These are phyloP conservation scores for Sugiyamaella valdiviana DNA, from an alignment of 805 yeast species.

Conservation along the genomic window DNA sequence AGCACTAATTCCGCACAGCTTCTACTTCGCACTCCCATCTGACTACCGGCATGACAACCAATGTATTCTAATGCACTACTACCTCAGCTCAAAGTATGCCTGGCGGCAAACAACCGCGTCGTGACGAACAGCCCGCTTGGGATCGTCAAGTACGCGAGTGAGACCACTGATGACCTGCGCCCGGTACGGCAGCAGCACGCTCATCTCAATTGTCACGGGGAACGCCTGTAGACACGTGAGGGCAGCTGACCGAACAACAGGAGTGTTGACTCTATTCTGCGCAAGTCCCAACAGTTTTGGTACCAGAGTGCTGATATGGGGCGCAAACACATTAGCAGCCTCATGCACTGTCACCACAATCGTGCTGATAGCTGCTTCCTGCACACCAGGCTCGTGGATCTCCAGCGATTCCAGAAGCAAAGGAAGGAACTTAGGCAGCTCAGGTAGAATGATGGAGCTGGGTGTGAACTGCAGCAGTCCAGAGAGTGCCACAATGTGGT, in stretches of 20 bases:
- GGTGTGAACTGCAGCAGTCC: slow-evolving; percentile 61
- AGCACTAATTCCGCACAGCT: background rate
- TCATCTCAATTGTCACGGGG: slow-evolving; percentile 35
- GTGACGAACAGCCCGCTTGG: slow-evolving; percentile 66
- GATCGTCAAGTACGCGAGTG: slow-evolving; percentile 59
- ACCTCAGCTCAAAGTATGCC: slow-evolving; percentile 49
- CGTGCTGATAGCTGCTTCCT: slow-evolving; percentile 56
- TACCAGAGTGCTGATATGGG: slow-evolving; percentile 51
- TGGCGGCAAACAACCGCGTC: slow-evolving; percentile 78
- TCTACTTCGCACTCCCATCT: too few species aligned
- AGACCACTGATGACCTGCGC: slow-evolving; percentile 43
- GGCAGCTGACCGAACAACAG: slow-evolving; percentile 50
- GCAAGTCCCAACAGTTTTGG: slow-evolving; percentile 43
- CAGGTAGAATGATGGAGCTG: slow-evolving; percentile 54
- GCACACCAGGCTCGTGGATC: slow-evolving; percentile 43
- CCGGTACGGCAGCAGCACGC: slow-evolving; percentile 47
- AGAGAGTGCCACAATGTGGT: slow-evolving; percentile 61
- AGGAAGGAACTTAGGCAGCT: slow-evolving; percentile 60
- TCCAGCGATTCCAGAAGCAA: slow-evolving; percentile 59
- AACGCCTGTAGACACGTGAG: slow-evolving; percentile 52
- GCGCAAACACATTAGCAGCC: slow-evolving; percentile 45
- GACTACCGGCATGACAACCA: too few species aligned
- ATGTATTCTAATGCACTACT: background rate
- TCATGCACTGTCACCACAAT: slow-evolving; percentile 52
- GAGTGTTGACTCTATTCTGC: slow-evolving; percentile 26